Evolutionary conservation across 768 basidiomycete species (phyloP).

Genomic region (Boletus pseudo-olivaceus): DNA sequence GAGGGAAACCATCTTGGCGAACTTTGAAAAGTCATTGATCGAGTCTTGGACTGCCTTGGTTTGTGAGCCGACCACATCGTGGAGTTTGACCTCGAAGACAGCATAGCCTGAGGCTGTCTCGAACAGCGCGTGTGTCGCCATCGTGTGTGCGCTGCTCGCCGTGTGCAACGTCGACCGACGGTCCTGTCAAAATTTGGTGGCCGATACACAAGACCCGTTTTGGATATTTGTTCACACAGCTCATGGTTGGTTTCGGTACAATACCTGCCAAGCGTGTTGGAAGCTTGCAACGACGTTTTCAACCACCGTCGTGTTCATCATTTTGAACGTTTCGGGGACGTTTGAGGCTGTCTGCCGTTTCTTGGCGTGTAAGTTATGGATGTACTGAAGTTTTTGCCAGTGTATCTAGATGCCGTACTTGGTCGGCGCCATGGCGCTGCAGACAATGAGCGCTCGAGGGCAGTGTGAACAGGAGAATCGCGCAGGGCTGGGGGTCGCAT

Average conservation of each 20-base stretch:
- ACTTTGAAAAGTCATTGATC: conserved; percentile 82
- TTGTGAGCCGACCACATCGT: conserved; percentile 83
- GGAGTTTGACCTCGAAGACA: conserved; percentile 81
- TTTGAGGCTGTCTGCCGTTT: background rate
- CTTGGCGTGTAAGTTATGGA: background rate
- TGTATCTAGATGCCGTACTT: background rate
- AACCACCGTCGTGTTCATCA: background rate
- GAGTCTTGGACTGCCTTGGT: conserved; percentile 79
- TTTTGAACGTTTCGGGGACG: background rate
- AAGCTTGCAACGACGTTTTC: background rate
- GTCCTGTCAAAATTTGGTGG: conserved; percentile 23
- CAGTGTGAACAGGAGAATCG: background rate
- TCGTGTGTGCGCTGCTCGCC: conserved; percentile 32
- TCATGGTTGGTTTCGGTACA: background rate
- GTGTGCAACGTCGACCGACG: conserved; percentile 32
- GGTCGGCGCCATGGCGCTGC: background rate
- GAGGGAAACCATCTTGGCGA: conserved; percentile 88
- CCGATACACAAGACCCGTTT: background rate
- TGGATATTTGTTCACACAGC: conserved; percentile 5
- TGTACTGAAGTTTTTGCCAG: background rate
- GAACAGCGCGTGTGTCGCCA: conserved; percentile 86
- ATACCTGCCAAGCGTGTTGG: too few relatives aligned
- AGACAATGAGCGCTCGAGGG: background rate
- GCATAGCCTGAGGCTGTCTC: conserved; percentile 95
- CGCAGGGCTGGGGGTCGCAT: background rate